Evolutionary conservation across 768 basidiomycete species (phyloP).

Genomic region (Sarcomyxa edulis): DNA sequence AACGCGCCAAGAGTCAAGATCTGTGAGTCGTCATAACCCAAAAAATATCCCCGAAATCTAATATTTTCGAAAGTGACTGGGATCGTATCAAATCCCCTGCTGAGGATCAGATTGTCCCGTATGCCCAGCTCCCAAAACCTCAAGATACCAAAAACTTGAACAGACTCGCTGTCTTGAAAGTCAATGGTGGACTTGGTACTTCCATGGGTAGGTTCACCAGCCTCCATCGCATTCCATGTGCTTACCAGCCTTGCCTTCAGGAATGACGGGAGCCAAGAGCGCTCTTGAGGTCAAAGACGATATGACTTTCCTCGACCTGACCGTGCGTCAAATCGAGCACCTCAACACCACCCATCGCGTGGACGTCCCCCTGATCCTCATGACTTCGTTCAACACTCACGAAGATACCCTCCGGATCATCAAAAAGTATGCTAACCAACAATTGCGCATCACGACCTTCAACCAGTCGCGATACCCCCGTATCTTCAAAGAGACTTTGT

Average conservation of each 20-base stretch:
- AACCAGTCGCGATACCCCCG: slow-evolving; percentile 94
- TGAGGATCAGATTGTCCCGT: slow-evolving; percentile 81
- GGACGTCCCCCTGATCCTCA: slow-evolving; percentile 95
- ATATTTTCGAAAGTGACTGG: slow-evolving; percentile 58
- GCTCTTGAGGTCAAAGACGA: slow-evolving; percentile 96
- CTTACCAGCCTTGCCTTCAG: slow-evolving; percentile 36
- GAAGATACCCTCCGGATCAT: slow-evolving; percentile 95
- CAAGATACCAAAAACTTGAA: slow-evolving; percentile 64
- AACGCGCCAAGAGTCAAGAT: slow-evolving; percentile 81
- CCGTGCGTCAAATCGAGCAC: slow-evolving; percentile 93
- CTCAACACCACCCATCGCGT: slow-evolving; percentile 80
- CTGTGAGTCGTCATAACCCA: slow-evolving; percentile 50
- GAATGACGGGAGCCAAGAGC: slow-evolving; percentile 84
- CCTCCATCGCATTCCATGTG: not conserved
- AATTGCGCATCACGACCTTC: slow-evolving; percentile 88
- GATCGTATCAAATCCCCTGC: slow-evolving; percentile 85
- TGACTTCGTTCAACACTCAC: slow-evolving; percentile 99
- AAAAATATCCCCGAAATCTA: slow-evolving; percentile 5
- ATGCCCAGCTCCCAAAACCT: slow-evolving; percentile 61
- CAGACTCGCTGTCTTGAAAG: slow-evolving; percentile 94
- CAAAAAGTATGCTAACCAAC: slow-evolving; percentile 95
- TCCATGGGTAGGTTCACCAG: slow-evolving; percentile 64
- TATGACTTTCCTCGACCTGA: slow-evolving; percentile 96
- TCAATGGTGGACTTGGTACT: slow-evolving; percentile 90
- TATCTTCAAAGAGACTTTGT: slow-evolving; percentile 83